These are phyloP conservation scores for Butyriboletus loyo DNA, from an alignment of 768 basidiomycete genomes.

Conservation along the genomic window DNA sequence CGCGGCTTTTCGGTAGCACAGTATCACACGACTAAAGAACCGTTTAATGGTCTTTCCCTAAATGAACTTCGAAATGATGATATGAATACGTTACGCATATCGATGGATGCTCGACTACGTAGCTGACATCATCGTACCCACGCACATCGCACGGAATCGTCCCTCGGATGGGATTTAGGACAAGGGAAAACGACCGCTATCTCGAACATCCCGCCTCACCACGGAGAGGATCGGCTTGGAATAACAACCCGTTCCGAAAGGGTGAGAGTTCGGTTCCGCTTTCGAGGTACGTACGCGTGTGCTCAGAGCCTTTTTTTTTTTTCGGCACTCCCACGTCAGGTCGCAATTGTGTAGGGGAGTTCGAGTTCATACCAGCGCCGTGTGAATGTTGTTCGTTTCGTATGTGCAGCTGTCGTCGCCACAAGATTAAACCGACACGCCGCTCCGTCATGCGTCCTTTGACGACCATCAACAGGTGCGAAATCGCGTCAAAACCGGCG, in stretches of 20 bases:
- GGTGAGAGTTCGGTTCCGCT: constrained; percentile 1
- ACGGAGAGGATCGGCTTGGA: not conserved
- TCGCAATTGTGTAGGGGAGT: no score
- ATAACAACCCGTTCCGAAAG: no score
- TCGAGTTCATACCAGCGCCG: not conserved
- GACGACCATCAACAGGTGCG: constrained; percentile 3
- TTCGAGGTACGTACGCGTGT: not conserved
- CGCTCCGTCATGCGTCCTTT: not conserved
- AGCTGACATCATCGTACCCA: not conserved
- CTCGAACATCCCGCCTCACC: not conserved
- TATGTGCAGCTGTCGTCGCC: constrained; percentile 1
- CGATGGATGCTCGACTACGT: constrained; percentile 13
- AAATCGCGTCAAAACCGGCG: not conserved
- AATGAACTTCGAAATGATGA: constrained; percentile 7
- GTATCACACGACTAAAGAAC: constrained; percentile 1
- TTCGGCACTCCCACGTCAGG: not conserved
- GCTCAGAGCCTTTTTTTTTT: not conserved
- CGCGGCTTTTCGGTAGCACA: not conserved
- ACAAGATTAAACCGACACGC: not conserved
- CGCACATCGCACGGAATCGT: not conserved
- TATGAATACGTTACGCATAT: constrained; percentile 1
- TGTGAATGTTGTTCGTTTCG: not conserved
- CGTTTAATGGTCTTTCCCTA: not conserved
- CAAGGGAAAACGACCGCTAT: no score
- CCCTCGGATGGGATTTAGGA: no score